Evolutionary conservation across 202 grass and related monocot species (phyloP), one percentile per base, ranked within the genome.

Genomic region (Carex arenaria): DNA sequence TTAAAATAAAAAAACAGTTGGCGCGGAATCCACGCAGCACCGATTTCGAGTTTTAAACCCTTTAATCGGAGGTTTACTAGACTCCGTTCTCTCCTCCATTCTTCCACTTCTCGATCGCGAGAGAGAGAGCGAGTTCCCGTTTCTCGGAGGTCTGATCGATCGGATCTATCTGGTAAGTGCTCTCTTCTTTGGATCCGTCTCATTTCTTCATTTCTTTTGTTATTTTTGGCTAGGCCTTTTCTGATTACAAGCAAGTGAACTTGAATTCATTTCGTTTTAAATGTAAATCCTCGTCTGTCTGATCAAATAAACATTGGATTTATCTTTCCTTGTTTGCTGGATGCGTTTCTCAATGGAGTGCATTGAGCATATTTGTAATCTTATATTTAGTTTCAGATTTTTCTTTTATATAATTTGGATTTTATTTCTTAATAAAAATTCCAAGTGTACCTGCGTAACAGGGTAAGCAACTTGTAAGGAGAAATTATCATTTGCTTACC

Each of bases 81-180:
- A 20, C 77, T 62, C 17, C 57, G 7, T 84, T 64, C 82, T 63
- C 30, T 76, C 68, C 23, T 84, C 67, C 18, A 54, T 64, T 63
- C 18, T 75, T 84, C 34, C 67, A 68, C 70, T 59, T 78, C 85
- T 85, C 79, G 11, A 82, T 68, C 63, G 72, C 85, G 88, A 85
- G 62, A 65, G 70, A 20, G 64, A 70, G 31, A 80, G 36, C 13
- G 40, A 72, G 61, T 72, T 57, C 78, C 26, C 61, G 43, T 81
- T 87, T 91, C 85, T 87, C 78, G 62, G 85, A 85, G 83, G 10
- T 40, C 13, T 22, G 53, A 88, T 89, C 69, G 53, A 88, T 89
- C 69, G 67, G 87, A 89, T 86, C 85, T 78, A 64, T 81, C 85
- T 86, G 80, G 85, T 87, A 84, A 84, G 76, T 86, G 85, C 19